These are phyloP conservation scores for Lipomyces sp. DNA, from an alignment of 805 yeast species.

Conservation along the genomic window DNA sequence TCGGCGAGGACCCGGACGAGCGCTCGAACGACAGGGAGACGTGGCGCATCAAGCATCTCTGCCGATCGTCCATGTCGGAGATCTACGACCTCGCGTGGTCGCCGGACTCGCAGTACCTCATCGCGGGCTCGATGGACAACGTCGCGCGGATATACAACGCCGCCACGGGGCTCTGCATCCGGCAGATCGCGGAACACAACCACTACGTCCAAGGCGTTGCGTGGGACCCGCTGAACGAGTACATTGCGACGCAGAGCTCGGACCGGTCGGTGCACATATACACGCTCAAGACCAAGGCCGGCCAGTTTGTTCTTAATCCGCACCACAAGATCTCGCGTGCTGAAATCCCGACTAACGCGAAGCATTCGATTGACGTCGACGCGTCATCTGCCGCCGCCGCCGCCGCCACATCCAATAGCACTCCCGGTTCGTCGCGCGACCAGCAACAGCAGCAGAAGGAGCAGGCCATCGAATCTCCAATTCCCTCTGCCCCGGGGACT, in stretches of 20 bases:
- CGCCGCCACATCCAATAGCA: not conserved
- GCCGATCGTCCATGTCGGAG: conserved; percentile 64
- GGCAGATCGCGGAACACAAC: conserved; percentile 65
- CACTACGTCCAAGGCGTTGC: conserved; percentile 95
- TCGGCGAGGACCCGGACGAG: conserved; percentile 30
- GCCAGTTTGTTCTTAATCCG: conserved; percentile 40
- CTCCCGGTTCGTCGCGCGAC: not conserved
- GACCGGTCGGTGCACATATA: conserved; percentile 81
- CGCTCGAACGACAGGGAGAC: conserved; percentile 48
- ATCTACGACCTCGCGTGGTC: conserved; percentile 93
- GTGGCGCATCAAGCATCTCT: conserved; percentile 64
- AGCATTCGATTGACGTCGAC: conserved; percentile 13
- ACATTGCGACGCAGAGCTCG: conserved; percentile 81
- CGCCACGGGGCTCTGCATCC: conserved; percentile 53
- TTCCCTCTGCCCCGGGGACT: conserved; percentile 30
- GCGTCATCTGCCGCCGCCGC: conserved; percentile 5
- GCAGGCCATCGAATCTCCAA: conserved; percentile 29
- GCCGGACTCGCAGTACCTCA: conserved; percentile 69
- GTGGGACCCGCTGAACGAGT: conserved; percentile 88
- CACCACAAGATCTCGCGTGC: conserved; percentile 52
- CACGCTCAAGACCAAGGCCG: conserved; percentile 40
- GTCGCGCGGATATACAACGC: conserved; percentile 65
- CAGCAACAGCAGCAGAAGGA: not conserved
- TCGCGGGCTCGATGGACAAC: conserved; percentile 93
- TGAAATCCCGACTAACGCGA: conserved; percentile 48